A percentile compares a stretch with the other conserved stretches of the same genome.
Evolutionary conservation across 2,329 filamentous ascomycete species (phyloP).

Genomic region (Pseudogymnoascus sp.): DNA sequence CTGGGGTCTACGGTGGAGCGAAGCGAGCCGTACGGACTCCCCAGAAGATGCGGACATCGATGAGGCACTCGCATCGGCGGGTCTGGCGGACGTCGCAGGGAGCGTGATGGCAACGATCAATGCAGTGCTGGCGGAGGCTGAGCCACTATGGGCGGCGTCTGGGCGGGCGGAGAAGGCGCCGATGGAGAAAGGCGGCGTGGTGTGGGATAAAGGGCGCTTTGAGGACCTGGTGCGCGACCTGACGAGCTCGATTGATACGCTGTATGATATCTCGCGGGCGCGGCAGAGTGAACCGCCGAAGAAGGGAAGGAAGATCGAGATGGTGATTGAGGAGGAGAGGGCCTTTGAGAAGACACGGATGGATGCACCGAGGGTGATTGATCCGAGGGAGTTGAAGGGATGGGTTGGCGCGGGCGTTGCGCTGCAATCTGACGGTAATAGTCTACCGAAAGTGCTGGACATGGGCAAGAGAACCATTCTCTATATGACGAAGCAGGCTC

Average conservation of each 20-base stretch:
- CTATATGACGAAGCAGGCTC: slow-evolving; percentile 2
- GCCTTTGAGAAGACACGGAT: slow-evolving; percentile 53
- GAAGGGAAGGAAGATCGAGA: not conserved
- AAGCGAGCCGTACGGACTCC: slow-evolving; percentile 54
- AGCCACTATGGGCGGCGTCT: slow-evolving; percentile 61
- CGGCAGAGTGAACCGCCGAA: slow-evolving; percentile 31
- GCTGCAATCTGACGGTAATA: not conserved
- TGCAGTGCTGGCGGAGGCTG: slow-evolving; percentile 69
- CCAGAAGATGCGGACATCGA: slow-evolving; percentile 49
- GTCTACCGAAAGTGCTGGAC: not conserved
- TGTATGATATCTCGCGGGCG: slow-evolving; percentile 68
- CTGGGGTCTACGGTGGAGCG: slow-evolving; percentile 77
- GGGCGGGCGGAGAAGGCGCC: slow-evolving; percentile 37
- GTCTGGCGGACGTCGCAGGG: slow-evolving; percentile 67
- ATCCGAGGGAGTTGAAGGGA: slow-evolving; percentile 32
- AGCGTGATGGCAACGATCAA: slow-evolving; percentile 77
- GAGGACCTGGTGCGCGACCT: slow-evolving; percentile 68
- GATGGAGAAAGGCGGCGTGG: slow-evolving; percentile 51
- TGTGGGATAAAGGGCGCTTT: slow-evolving; percentile 66
- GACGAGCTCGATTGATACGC: slow-evolving; percentile 69
- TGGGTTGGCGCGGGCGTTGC: not conserved
- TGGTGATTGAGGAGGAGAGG: slow-evolving; percentile 28
- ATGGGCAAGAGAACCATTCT: slow-evolving; percentile 24
- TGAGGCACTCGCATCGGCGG: slow-evolving; percentile 62
- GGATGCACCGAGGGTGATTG: slow-evolving; percentile 53